These are phyloP conservation scores for Chrysoporthe deuterocubensis DNA, from an alignment of 2,329 filamentous ascomycete genomes.

Conservation along the genomic window DNA sequence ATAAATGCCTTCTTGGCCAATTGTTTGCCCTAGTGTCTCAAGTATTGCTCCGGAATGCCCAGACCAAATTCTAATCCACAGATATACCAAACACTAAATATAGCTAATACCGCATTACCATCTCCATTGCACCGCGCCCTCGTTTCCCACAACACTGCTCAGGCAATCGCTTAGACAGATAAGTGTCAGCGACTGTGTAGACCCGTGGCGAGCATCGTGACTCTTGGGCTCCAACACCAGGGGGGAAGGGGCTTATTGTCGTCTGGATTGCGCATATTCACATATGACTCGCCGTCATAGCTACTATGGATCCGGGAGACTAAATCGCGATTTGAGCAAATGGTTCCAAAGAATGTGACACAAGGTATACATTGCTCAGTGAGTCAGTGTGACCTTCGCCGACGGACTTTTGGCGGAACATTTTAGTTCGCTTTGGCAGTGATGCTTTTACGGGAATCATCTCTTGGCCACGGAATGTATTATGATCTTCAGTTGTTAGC, in stretches of 20 bases:
- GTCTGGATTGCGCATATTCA: background rate
- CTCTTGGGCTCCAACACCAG: background rate
- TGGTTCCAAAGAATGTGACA: background rate
- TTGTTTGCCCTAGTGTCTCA: background rate
- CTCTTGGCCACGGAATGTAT: background rate
- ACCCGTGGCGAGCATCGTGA: background rate
- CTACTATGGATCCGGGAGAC: too few species aligned
- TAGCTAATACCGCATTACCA: too few species aligned
- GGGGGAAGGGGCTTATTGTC: background rate
- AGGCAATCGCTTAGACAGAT: too few species aligned
- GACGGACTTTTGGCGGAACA: constrained; percentile 2
- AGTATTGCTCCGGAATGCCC: too few species aligned
- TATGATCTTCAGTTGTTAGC: background rate
- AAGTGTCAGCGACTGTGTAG: background rate
- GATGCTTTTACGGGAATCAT: background rate
- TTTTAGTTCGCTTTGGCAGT: background rate
- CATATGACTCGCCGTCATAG: background rate
- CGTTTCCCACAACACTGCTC: background rate
- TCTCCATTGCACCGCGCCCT: background rate
- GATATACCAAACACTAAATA: too few species aligned
- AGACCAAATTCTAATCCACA: too few species aligned
- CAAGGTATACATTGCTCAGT: background rate
- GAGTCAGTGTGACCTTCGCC: background rate
- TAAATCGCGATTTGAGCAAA: background rate
- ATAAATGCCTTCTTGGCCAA: background rate